phyloP scores from a whole-genome alignment of 2,329 filamentous ascomycete genomes.

The Talaromyces sp. region DNA sequence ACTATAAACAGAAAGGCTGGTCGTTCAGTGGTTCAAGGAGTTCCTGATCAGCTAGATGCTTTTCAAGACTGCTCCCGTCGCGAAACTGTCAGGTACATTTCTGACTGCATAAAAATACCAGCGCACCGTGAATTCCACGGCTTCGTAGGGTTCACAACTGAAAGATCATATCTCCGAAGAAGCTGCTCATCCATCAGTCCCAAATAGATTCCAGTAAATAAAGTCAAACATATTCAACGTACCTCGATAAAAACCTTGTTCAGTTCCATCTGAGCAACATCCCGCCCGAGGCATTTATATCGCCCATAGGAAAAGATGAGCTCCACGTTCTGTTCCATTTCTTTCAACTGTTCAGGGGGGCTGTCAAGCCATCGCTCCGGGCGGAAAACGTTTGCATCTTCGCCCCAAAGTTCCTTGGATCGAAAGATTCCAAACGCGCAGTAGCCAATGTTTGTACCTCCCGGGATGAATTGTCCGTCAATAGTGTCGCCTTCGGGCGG shows the following conservation, averaged over 20 bases:
- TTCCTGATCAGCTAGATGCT: too few relatives aligned
- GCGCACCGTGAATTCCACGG: not conserved
- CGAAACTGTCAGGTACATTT: not conserved
- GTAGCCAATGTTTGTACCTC: conserved; percentile 19
- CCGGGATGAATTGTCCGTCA: conserved; percentile 10
- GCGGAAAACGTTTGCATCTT: conserved; percentile 17
- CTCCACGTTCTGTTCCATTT: not conserved
- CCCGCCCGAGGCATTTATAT: not conserved
- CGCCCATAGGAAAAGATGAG: not conserved
- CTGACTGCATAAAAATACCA: not conserved
- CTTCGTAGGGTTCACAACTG: not conserved
- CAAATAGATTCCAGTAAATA: not conserved
- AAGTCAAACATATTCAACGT: not conserved
- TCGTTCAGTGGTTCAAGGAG: too few relatives aligned
- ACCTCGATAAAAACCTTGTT: conserved; percentile 1
- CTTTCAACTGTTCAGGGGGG: not conserved
- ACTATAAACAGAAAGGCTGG: too few relatives aligned
- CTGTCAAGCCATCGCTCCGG: conserved; percentile 19
- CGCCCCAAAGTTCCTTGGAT: conserved; percentile 14
- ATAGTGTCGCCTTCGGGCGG: conserved; percentile 16
- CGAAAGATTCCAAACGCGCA: conserved; percentile 21
- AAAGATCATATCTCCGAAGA: not conserved
- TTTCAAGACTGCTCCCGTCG: not conserved
- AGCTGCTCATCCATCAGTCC: not conserved
- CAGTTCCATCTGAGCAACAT: not conserved